Percentiles rank a stretch among this genome's conserved stretches.
phyloP scores from a whole-genome alignment of 305 asterid genomes.

The Fraxinus greggii region DNA sequence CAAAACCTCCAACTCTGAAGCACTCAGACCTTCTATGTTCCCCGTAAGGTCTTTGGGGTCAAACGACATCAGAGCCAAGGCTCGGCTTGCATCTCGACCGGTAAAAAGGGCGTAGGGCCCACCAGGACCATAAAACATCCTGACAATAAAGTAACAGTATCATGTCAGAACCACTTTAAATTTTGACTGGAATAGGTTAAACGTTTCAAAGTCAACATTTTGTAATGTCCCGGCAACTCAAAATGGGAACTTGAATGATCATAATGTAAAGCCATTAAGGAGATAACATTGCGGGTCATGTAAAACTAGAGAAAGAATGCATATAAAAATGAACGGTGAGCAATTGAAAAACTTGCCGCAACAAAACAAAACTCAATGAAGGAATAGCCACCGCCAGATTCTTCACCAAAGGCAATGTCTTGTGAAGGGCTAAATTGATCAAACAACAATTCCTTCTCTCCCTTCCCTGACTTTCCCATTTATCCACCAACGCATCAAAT shows the following conservation, averaged over 20 bases:
- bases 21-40: conserved; percentile 63
- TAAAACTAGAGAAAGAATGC: not conserved
- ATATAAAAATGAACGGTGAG: not conserved
- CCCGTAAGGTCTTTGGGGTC: conserved; percentile 75
- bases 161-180: not conserved
- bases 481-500: not conserved
- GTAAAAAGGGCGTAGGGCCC: conserved; percentile 86
- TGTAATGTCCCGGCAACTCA: not conserved
- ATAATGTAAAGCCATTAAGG: not conserved
- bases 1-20: conserved; percentile 63
- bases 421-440: not conserved
- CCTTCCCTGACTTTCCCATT: not conserved
- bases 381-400: not conserved
- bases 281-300: not conserved
- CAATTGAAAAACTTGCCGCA: not conserved
- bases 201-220: not conserved
- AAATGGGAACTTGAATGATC: not conserved
- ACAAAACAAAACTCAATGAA: not conserved
- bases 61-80: conserved; percentile 88
- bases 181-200: not conserved
- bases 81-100: conserved; percentile 93
- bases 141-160: conserved; percentile 26
- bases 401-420: not conserved
- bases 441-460: not conserved
- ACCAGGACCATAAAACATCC: conserved; percentile 96